Conservation (phyloP, 768 basidiomycete species). For the Pisolithus orientalis region DNA sequence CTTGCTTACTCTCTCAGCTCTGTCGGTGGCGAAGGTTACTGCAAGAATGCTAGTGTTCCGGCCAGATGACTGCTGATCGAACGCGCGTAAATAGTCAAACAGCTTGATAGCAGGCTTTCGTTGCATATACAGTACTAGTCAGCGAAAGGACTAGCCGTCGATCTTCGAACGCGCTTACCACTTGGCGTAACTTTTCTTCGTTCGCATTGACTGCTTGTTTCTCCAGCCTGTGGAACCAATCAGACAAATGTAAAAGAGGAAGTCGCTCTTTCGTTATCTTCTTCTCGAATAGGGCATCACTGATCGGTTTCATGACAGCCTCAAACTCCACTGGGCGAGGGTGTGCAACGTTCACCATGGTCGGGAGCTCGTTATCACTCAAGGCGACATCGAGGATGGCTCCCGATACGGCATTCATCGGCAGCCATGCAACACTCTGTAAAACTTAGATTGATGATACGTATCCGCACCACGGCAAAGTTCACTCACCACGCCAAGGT, state of each 20-base stretch:
- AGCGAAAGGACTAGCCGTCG: conserved; percentile 36
- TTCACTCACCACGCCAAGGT: conserved; percentile 22
- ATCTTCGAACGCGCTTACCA: conserved; percentile 26
- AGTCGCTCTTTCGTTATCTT: conserved; percentile 13
- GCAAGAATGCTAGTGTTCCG: neutral
- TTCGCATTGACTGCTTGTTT: conserved; percentile 3
- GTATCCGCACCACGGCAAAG: neutral
- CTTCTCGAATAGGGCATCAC: conserved; percentile 8
- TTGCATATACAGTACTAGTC: neutral
- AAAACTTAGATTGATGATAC: neutral
- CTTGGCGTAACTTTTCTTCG: conserved; percentile 19
- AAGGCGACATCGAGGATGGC: conserved; percentile 26
- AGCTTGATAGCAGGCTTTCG: conserved; percentile 30
- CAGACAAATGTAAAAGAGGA: conserved; percentile 24
- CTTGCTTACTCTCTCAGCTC: conserved; percentile 26
- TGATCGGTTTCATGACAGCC: conserved; percentile 19
- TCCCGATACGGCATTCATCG: conserved; percentile 19
- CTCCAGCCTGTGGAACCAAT: conserved; percentile 30
- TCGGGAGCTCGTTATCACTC: conserved; percentile 8
- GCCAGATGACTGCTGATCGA: conserved; percentile 11
- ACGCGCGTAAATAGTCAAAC: conserved; percentile 19
- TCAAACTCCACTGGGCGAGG: conserved; percentile 26
- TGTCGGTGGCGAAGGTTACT: conserved; percentile 19
- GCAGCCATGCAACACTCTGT: conserved; percentile 27
- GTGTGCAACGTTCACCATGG: conserved; percentile 28